phyloP scores from a whole-genome alignment of 2,329 filamentous ascomycete species.

The Sporothrix brunneoviolacea region DNA sequence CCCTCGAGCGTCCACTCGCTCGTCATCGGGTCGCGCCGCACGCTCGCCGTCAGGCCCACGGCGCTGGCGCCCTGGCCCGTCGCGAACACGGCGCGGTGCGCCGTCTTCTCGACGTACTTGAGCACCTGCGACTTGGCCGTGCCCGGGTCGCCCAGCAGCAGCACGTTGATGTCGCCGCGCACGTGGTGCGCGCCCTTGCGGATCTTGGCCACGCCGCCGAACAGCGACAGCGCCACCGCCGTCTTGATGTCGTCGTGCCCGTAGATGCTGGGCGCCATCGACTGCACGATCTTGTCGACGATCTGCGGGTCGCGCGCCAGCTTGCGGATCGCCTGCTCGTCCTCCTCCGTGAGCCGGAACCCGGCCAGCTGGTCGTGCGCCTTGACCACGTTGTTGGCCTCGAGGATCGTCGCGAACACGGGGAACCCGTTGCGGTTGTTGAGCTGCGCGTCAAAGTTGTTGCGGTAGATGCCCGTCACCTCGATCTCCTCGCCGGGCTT shows the following conservation, averaged over 20 bases:
- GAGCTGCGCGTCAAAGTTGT: slow-evolving; percentile 94
- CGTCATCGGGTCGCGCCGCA: slow-evolving; percentile 89
- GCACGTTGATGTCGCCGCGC: slow-evolving; percentile 94
- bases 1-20: slow-evolving; percentile 97
- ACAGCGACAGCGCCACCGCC: slow-evolving; percentile 85
- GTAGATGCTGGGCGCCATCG: slow-evolving; percentile 95
- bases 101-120: slow-evolving; percentile 97
- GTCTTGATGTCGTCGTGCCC: slow-evolving; percentile 97
- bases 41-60: slow-evolving; percentile 94
- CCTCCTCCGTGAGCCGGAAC: slow-evolving; percentile 90
- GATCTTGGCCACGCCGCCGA: slow-evolving; percentile 87
- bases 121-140: slow-evolving; percentile 97
- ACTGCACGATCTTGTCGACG: slow-evolving; percentile 84
- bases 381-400: slow-evolving; percentile 96
- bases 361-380: slow-evolving; percentile 95
- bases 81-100: slow-evolving; percentile 92
- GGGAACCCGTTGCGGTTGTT: slow-evolving; percentile 99
- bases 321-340: slow-evolving; percentile 82
- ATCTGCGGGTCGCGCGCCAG: slow-evolving; percentile 87
- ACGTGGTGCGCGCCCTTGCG: slow-evolving; percentile 86
- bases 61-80: slow-evolving; percentile 96
- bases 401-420: slow-evolving; percentile 93
- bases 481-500: slow-evolving; percentile 98
- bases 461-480: slow-evolving; percentile 92
- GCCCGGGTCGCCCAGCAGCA: slow-evolving; percentile 92